Base-by-base conservation (phyloP, 257 asterid species). In the Penstemon barbatus region DNA sequence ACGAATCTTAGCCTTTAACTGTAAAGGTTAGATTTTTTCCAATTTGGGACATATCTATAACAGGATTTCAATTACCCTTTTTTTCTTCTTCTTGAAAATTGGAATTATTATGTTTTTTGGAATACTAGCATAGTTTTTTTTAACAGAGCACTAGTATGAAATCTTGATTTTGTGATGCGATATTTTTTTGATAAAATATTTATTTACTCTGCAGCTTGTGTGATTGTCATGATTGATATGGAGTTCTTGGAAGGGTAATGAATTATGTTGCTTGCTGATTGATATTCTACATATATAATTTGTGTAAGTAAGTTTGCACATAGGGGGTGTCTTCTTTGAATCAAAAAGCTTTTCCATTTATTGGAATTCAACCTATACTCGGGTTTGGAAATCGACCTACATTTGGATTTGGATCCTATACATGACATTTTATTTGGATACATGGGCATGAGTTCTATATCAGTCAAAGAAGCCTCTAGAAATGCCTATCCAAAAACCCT, bases 401-500 rank as follows among this genome's bases (percentile, higher is more conserved):
- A 65, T 66, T 41, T 57, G 38, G 64, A 66, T 49, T 82, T 57
- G 71, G 73, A 76, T 61, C 39, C 63, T 71, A 39, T 60, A 56
- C 48, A 72, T 57, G 71, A 6, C 15, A 44, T 55, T 61, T 55
- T n/a, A 42, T 70, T 25, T 78, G 71, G 37, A 66, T 61, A 68
- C 65, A 13, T 62, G 78, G 81, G 70, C 44, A 87, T 89, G 96
- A 69, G 63, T 79, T 72, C 88, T 43, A 58, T 63, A 75, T 64
- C 87, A 44, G 48, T 73, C 62, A 89, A 83, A 74, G 90, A 86
- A 71, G 71, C 75, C 77, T 67, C 80, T 13, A 71, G 61, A 56
- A 8, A 67, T 72, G 71, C 81, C 58, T 89, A 86, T 52, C 96
- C 96, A 3, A 87, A 82, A 79, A 73, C 86, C 18, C 79, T 85